Conservation (phyloP, 306 rosid genomes). For the Glycine latifolia region DNA sequence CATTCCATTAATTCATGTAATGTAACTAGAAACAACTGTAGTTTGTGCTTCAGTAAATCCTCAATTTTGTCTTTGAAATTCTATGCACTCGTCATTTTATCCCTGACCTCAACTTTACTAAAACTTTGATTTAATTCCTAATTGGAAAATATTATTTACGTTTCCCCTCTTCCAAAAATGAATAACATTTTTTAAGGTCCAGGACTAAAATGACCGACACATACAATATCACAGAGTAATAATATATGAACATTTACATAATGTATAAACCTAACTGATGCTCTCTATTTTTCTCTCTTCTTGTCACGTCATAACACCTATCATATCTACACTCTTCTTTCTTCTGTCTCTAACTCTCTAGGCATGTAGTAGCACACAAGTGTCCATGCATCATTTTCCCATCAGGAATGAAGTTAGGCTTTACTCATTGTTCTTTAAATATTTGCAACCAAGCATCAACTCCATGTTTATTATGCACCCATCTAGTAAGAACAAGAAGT, state of each 20-base stretch:
- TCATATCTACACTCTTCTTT: neutral
- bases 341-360: neutral
- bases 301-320: neutral
- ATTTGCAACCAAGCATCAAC: conserved; percentile 23
- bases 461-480: conserved; percentile 6
- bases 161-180: too few species aligned
- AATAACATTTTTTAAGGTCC: neutral
- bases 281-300: neutral
- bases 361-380: neutral
- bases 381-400: neutral
- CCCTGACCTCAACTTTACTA: neutral
- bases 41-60: neutral
- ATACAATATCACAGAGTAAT: neutral
- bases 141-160: neutral
- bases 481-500: conserved; percentile 18
- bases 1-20: conserved; percentile 12
- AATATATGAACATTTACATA: neutral
- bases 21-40: neutral
- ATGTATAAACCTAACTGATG: neutral
- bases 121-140: neutral
- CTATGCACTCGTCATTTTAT: neutral
- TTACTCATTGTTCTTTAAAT: conserved; percentile 12
- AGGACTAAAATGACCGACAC: neutral
- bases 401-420: neutral
- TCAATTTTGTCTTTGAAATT: too few species aligned